phyloP scores from a whole-genome alignment of 2,329 filamentous ascomycete species.

The Paecilomyces niveus region DNA sequence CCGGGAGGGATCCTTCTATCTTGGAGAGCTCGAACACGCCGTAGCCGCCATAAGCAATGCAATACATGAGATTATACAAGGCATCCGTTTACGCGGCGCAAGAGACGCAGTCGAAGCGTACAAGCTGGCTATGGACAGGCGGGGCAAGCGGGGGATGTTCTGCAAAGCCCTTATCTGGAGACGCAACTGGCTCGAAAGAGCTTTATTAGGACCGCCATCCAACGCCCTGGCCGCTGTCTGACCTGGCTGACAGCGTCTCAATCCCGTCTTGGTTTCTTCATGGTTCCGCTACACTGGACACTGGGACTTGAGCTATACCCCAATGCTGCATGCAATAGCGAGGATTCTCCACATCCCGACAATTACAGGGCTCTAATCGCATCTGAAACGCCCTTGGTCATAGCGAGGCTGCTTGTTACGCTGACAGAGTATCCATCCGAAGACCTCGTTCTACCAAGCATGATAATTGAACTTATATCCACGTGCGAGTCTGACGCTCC shows the following conservation, averaged over 20 bases:
- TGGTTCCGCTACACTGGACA: neutral
- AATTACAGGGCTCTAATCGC: neutral
- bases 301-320: neutral
- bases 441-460: neutral
- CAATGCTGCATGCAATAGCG: neutral
- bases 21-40: neutral
- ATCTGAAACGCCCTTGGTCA: neutral
- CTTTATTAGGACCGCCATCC: neutral
- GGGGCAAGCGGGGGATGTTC: neutral
- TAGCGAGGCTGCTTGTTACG: neutral
- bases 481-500: no score
- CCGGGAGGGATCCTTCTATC: neutral
- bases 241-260: neutral
- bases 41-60: neutral
- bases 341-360: neutral
- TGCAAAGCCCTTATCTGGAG: neutral
- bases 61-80: neutral
- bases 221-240: neutral
- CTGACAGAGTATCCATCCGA: neutral
- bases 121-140: neutral
- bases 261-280: neutral
- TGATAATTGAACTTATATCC: neutral
- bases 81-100: neutral
- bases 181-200: neutral
- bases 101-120: neutral